Evolutionary conservation across 1,284 basidiomycete species (phyloP).

Genomic region (Malassezia restricta): DNA sequence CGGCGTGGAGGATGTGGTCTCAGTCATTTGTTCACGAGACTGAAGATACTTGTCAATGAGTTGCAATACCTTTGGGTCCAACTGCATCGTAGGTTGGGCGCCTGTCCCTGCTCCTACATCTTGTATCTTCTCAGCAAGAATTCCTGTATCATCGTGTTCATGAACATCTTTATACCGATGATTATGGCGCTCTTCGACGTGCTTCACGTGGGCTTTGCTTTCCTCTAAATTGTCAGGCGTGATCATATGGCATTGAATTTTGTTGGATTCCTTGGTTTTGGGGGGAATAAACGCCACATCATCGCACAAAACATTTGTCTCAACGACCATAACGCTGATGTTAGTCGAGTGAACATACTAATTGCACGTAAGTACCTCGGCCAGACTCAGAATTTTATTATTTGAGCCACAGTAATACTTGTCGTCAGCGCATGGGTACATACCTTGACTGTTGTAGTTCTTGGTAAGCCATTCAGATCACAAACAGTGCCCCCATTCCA

Average conservation of each 20-base stretch:
- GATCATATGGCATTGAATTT: constrained; percentile 6
- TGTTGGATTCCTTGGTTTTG: neutral
- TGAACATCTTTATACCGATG: neutral
- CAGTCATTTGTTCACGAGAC: too few relatives aligned
- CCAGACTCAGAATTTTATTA: neutral
- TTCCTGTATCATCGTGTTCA: neutral
- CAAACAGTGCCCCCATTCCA: constrained; percentile 8
- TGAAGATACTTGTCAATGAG: too few relatives aligned
- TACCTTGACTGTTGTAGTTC: constrained; percentile 4
- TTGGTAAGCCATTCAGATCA: constrained; percentile 11
- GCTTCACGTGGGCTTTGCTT: neutral
- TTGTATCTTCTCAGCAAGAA: too few relatives aligned
- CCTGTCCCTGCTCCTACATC: too few relatives aligned
- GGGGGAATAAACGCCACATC: neutral
- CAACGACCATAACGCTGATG: constrained; percentile 3
- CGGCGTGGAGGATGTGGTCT: too few relatives aligned
- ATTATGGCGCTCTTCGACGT: neutral
- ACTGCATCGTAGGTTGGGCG: too few relatives aligned
- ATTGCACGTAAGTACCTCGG: constrained; percentile 9
- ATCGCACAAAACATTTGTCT: neutral
- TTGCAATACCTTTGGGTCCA: too few relatives aligned
- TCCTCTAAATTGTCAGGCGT: constrained; percentile 5
- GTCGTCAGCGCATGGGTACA: neutral
- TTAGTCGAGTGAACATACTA: constrained; percentile 1
- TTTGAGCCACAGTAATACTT: constrained; percentile 7